Base-by-base conservation (phyloP, 495 filamentous ascomycete species). In the Penicillium steckii region DNA sequence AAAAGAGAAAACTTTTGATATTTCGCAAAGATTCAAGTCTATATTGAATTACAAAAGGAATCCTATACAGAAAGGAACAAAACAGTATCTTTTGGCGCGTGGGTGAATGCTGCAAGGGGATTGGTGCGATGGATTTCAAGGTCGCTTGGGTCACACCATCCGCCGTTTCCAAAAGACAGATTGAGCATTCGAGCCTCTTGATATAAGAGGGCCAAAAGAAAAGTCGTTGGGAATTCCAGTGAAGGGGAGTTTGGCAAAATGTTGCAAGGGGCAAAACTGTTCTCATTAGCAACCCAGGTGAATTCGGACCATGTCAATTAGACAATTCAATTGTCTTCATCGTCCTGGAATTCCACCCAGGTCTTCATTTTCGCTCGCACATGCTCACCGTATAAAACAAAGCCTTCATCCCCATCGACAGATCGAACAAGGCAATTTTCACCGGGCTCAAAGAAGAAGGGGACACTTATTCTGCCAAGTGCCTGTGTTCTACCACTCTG, bases 371-470 rank as follows among this genome's bases (percentile, higher is more conserved):
- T 77, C 51, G 62, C 59, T 32, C 67, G 46, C 10, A 77, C 72
- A 65, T 74, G 71, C 54, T 75, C 60, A 3, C 74, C 74, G 55
- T 78, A 80, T 1, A 71, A 21, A 12, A 76, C 62, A 8, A 60
- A 62, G 15, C 64, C 56, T 2, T 49, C 63, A 15, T 64, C 64
- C 0, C 56, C 68, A 57, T 66, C 62, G 13, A 77, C 59, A 51
- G 68, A 67, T 43, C 53, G 52, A 2, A 76, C 66, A 32, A 72
- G 41, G 63, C 74, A 75, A 17, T 60, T 47, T 35, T 68, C 64
- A 0, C 77, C 75, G 0, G 72, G 75, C 59, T 80, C 75, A 51
- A 77, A 79, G 57, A 78, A 78, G 54, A 78, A 80, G 1, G 74
- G 74, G 13, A 77, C 72, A 46, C 71, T 73, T 43, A 72, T 73